Conservation (phyloP, 1,284 basidiomycete species). For the Wolfiporia cocos region DNA sequence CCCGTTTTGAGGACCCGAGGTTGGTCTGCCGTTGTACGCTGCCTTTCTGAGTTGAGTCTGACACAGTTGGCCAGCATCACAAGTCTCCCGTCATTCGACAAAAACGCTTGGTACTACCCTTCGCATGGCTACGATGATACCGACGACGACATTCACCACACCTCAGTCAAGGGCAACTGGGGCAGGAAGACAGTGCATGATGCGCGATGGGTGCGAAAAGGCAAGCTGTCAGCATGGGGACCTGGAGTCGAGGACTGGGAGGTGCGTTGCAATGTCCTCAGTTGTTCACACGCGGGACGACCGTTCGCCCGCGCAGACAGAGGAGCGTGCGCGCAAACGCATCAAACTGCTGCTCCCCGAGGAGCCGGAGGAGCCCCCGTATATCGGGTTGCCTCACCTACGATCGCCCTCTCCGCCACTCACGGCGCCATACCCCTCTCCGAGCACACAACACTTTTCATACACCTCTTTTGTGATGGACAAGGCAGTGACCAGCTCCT, state of each 20-base stretch:
- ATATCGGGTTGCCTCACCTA: slow-evolving; percentile 36
- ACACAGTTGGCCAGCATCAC: no score
- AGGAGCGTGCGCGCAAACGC: slow-evolving; percentile 75
- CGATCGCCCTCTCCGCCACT: slow-evolving; percentile 39
- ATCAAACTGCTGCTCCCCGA: slow-evolving; percentile 55
- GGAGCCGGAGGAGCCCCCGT: slow-evolving; percentile 32
- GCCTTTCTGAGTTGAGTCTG: not conserved
- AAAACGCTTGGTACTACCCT: slow-evolving; percentile 75
- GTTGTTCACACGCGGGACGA: not conserved
- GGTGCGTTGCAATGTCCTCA: slow-evolving; percentile 35
- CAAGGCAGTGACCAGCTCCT: slow-evolving; percentile 74
- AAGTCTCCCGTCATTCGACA: slow-evolving; percentile 53
- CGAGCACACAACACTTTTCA: slow-evolving; percentile 56
- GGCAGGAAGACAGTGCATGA: slow-evolving; percentile 64
- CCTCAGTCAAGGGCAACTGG: slow-evolving; percentile 64
- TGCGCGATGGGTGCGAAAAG: slow-evolving; percentile 69
- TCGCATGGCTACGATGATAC: slow-evolving; percentile 56
- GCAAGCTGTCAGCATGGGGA: slow-evolving; percentile 75
- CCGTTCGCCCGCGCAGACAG: slow-evolving; percentile 40
- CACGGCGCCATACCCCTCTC: slow-evolving; percentile 61
- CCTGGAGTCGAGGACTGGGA: slow-evolving; percentile 78
- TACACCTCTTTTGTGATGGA: slow-evolving; percentile 83
- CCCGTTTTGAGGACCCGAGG: slow-evolving; percentile 26
- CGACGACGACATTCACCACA: slow-evolving; percentile 44
- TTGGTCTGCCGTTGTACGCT: slow-evolving; percentile 5